Percentiles rank a stretch among this genome's conserved stretches.
Conservation (phyloP, 331 rosid species). For the Quercus phellos region DNA sequence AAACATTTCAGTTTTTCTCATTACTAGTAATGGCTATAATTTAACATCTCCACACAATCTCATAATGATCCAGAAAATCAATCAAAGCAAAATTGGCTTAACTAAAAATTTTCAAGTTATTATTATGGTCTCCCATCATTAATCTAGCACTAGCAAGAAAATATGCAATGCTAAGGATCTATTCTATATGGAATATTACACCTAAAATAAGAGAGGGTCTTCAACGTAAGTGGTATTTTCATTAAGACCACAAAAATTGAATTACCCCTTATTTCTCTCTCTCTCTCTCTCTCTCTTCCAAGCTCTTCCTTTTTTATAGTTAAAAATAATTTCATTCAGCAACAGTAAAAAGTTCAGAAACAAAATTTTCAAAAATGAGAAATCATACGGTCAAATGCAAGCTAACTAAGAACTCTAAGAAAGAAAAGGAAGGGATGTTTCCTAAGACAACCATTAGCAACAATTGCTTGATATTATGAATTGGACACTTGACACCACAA, state of each 20-base stretch:
- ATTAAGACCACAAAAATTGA: neutral
- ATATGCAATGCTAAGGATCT: neutral
- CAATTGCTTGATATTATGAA: too few species aligned
- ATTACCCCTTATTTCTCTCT: neutral
- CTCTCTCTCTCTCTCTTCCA: neutral
- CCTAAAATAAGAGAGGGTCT: neutral
- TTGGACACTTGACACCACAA: too few species aligned
- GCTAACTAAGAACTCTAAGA: too few species aligned
- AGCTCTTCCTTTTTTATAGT: neutral
- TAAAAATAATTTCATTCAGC: too few species aligned
- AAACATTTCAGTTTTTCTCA: constrained; percentile 22
- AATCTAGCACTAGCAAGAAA: neutral
- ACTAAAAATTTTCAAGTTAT: constrained; percentile 1
- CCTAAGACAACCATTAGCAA: too few species aligned
- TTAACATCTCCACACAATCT: constrained; percentile 3
- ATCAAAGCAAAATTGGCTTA: neutral
- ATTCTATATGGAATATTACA: neutral
- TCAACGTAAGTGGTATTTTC: neutral
- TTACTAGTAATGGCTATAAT: constrained; percentile 5
- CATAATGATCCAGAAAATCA: constrained; percentile 13
- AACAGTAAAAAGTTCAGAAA: too few species aligned
- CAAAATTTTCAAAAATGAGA: too few species aligned
- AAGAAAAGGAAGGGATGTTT: too few species aligned
- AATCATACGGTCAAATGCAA: too few species aligned
- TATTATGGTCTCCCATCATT: constrained; percentile 19